Evolutionary conservation across 2,329 filamentous ascomycete species (phyloP), one percentile per base, ranked within the genome.

Genomic region (Eutypa lata): DNA sequence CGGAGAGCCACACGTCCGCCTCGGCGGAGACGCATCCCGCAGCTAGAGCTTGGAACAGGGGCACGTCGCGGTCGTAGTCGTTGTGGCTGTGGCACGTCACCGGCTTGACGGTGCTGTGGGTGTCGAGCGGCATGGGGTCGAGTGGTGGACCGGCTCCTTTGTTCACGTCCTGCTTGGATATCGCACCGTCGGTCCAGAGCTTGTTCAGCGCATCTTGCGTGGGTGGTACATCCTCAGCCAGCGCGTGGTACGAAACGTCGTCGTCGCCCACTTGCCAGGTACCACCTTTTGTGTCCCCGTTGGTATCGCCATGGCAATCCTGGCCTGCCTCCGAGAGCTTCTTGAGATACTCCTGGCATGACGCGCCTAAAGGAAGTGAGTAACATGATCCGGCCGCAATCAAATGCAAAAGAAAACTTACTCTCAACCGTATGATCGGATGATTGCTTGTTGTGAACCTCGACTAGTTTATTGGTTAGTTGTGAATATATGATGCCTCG

Each of bases 251-350:
- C 4, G 62, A 65, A 7, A 67, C 50, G 2, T 52, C 60, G 10
- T 61, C 56, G 35, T 59, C 51, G 8, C 64, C 62, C 6, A 65
- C 62, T 50, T 66, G 65, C 50, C 61, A 66, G 13, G 64, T 65
- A 2, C 65, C 65, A 14, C 65, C 65, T 31, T 65, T 65, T 2
- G 64, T 66, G 42, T 67, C 65, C 19, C 56, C 53, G 47, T 65
- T 61, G 0, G 49, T 56, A n/a, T 52, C 48, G 16, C 64, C 64
- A 26, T 57, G 64, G 49, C 65, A 67, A 40, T 59, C 24, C 7
- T 58, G 57, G 8, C 56, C 59, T 5, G 52, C 46, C 8, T 55
- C 59, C 18, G 59, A 62, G 18, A 66, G 53, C 13, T 57, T 61
- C 19, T 51, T 50, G 18, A 67, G 58, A 18, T 65, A 65, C 19